phyloP scores from a whole-genome alignment of 1,284 basidiomycete species.

The Marasmius fiardii region DNA sequence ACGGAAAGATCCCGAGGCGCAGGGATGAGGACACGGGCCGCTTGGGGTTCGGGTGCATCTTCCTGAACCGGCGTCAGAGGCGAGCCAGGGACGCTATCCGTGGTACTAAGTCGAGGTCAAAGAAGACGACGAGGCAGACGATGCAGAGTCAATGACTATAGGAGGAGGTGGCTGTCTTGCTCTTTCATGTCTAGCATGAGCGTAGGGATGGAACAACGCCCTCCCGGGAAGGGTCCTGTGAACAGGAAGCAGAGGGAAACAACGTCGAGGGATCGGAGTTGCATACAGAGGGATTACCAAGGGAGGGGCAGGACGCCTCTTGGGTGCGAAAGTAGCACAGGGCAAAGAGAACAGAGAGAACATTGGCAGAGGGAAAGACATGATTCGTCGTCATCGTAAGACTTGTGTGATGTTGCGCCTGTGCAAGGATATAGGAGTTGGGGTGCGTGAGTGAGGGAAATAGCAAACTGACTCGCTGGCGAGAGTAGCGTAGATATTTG shows the following conservation, averaged over 20 bases:
- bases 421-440: no score
- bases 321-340: background rate
- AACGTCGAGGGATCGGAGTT: background rate
- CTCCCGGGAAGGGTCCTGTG: background rate
- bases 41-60: background rate
- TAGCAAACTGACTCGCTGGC: no score
- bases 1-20: background rate
- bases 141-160: no score
- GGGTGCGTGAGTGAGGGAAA: no score
- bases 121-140: background rate
- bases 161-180: background rate
- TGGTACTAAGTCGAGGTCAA: background rate
- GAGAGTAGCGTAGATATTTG: no score
- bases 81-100: background rate
- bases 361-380: background rate
- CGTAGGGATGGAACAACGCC: background rate
- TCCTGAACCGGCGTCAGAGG: background rate
- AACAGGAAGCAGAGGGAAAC: background rate
- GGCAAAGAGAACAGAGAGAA: background rate
- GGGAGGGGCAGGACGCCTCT: background rate
- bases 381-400: background rate
- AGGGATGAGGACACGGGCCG: background rate
- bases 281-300: no score
- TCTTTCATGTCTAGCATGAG: no score
- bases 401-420: no score